Conservation (phyloP, 768 basidiomycete species). For the Russula olivacea region DNA sequence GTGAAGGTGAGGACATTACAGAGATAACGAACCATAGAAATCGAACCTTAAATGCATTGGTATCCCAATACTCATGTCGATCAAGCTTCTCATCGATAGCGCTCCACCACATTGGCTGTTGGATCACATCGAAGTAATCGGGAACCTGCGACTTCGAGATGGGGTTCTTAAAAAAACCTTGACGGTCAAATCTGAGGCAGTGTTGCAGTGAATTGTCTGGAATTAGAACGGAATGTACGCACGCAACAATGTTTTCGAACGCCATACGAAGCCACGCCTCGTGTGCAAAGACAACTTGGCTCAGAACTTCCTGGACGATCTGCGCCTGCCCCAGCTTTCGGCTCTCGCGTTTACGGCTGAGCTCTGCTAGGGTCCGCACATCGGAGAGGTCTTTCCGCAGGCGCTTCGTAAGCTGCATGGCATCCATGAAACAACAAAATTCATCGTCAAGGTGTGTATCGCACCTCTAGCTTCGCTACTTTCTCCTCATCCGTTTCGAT, state of each 20-base stretch:
- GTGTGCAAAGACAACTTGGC: constrained; percentile 59
- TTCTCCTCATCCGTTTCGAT: constrained; percentile 79
- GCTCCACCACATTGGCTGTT: constrained; percentile 84
- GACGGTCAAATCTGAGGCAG: constrained; percentile 57
- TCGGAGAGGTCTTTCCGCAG: constrained; percentile 73
- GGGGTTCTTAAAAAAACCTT: constrained; percentile 74
- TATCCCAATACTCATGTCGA: constrained; percentile 73
- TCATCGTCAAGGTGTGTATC: constrained; percentile 26
- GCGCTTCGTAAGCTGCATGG: constrained; percentile 47
- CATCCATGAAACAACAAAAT: neutral
- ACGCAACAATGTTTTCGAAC: constrained; percentile 70
- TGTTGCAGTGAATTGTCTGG: neutral
- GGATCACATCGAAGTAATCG: constrained; percentile 86
- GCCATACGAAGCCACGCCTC: constrained; percentile 52
- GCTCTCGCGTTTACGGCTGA: constrained; percentile 72
- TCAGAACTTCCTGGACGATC: constrained; percentile 60
- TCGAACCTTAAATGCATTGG: constrained; percentile 62
- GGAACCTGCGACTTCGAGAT: constrained; percentile 75
- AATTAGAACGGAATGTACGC: constrained; percentile 28
- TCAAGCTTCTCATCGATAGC: constrained; percentile 79
- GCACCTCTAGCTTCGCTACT: constrained; percentile 70
- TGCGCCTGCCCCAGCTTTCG: constrained; percentile 69
- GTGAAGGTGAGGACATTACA: neutral
- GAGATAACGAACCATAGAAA: neutral
- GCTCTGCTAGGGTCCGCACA: constrained; percentile 58